Evolutionary conservation across 495 filamentous ascomycete species (phyloP), one percentile per base, ranked within the genome.

Genomic region (Schizothecium vesticola): DNA sequence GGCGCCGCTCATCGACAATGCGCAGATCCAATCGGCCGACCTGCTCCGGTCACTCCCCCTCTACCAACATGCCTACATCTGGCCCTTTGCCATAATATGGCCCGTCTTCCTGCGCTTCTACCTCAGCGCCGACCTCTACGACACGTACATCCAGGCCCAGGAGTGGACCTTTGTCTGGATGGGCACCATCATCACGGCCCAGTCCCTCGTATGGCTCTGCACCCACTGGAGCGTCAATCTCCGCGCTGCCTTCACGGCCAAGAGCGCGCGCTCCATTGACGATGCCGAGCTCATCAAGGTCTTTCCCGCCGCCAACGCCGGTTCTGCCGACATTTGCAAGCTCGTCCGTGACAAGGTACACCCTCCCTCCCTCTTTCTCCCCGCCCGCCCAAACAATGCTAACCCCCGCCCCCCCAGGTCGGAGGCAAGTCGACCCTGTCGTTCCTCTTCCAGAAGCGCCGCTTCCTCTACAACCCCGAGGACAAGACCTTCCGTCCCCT

Each of bases 151-250:
- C 68, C 84, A 89, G 64, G 90, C 88, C 24, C 87, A 88, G 71
- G 95, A 99, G 82, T 99, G 95, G 95, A 98, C 96, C 10, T 97
- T 97, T 78, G 92, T 98, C 63, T 99, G 89, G 86, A 84, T 90
- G 68, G 94, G 91, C 69, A 85, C 87, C 31, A 96, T 98, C 74
- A 84, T 96, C 76, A 97, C 94, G 13, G 71, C 87, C 60, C 95
- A 99, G 83, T 87, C 91, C 68, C 85, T 99, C 67, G 82, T 91
- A 60, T 99, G 96, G 96, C 84, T 99, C 67, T 94, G 90, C 81
- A 98, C 95, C 25, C 90, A 97, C 81, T 99, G 95, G 95, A 97
- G 90, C 76, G 92, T 99, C 76, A 88, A 92, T 73, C 82, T 97
- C 69, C 87, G 89, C 69, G 87, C 90, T 7, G 74, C 89, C 70